Evolutionary conservation across 2,329 filamentous ascomycete species (phyloP), one percentile per base, ranked within the genome.

Genomic region (Apiospora aurea): DNA sequence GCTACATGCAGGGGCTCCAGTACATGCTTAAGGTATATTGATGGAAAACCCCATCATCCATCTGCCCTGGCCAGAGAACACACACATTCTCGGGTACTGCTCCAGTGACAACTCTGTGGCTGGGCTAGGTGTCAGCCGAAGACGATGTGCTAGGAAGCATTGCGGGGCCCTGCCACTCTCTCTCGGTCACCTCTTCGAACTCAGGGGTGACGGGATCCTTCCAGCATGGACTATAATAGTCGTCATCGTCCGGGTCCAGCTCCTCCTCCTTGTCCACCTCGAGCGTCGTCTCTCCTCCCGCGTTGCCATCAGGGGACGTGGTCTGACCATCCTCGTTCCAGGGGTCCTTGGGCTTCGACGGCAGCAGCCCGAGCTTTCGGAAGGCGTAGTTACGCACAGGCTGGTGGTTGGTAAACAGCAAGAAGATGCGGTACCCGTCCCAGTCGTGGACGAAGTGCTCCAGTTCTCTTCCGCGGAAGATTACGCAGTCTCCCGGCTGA

Each of bases 361-460:
- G 51, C 51, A 57, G 26, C 51, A 29, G 24, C 51, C 51, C 24
- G 26, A 57, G 24, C 51, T 57, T 57, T 26, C 73, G 66, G 46
- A 72, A 51, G 11, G 70, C 73, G 44, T 71, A 74, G 51, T 72
- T 74, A 18, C 71, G 64, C 14, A 74, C 73, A 5, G 70, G 73
- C 43, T 72, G 71, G 43, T 74, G 70, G 67, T 73, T 72, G 21
- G 71, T 73, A 57, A 66, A 71, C 18, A 73, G 44, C 29, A 74
- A 51, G 51, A 74, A 73, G 51, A 71, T 70, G 14, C 71, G 73
- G 51, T 73, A 70, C 38, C 70, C 73, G 2, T 44, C 44, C 73
- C 71, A 71, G 67, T 74, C 73, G 18, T 57, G 21, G 13, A 73
- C 71, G 21, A 74, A 74, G 64, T 73, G 70, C 34, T 73, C 73